A percentile compares a stretch with the other conserved stretches of the same genome.
Conservation (phyloP, 169 alveolate genomes). For the Eimeria tenella region DNA sequence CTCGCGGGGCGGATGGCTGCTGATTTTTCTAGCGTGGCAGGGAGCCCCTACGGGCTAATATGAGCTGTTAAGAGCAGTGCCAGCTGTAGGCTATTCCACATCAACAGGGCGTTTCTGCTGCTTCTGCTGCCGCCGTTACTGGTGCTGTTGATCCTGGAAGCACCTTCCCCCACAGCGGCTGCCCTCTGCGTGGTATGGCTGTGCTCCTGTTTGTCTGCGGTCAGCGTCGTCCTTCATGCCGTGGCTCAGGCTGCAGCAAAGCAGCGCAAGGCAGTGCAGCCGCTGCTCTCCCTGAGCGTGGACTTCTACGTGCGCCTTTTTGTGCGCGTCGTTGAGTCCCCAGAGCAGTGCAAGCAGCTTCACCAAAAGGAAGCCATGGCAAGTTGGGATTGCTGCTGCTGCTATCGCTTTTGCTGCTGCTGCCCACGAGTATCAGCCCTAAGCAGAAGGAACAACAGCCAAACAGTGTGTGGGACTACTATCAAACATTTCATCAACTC, state of each 20-base stretch:
- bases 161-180: not conserved
- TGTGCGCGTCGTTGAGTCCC: slow-evolving; percentile 77
- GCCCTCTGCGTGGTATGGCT: not conserved
- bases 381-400: slow-evolving; percentile 1
- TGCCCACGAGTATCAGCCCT: no score
- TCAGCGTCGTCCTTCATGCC: slow-evolving; percentile 76
- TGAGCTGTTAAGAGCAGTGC: no score
- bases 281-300: slow-evolving; percentile 90
- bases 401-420: slow-evolving; percentile 1
- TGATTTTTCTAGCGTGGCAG: no score
- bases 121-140: not conserved
- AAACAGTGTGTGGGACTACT: not conserved
- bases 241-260: slow-evolving; percentile 74
- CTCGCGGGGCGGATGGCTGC: no score
- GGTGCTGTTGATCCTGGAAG: not conserved
- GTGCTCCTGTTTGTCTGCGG: slow-evolving; percentile 5
- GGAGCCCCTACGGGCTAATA: no score
- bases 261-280: slow-evolving; percentile 88
- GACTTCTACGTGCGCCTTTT: slow-evolving; percentile 93
- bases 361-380: slow-evolving; percentile 78
- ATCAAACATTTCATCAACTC: not conserved
- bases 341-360: slow-evolving; percentile 78
- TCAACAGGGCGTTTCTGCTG: not conserved
- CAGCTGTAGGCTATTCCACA: no score
- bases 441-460: no score